Evolutionary conservation across 1,284 basidiomycete genomes (phyloP), one percentile per base, ranked within the genome.

Genomic region (Trametes sp.): DNA sequence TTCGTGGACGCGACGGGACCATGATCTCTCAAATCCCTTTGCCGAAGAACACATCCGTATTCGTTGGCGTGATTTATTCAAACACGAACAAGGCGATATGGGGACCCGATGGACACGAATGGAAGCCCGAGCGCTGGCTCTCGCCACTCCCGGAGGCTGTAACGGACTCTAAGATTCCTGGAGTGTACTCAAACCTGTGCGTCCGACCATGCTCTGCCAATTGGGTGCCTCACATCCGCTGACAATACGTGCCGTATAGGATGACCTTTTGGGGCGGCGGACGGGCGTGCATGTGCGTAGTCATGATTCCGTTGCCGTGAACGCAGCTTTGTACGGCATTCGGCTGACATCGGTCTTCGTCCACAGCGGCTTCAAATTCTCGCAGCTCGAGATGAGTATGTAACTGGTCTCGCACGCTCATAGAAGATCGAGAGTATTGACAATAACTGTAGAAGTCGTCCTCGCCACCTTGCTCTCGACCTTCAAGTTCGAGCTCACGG

Each of bases 41-140:
- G 2, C 57, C 61, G 4, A 70, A 67, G 49, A 50, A 52, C 24
- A 66, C 64, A 1, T 29, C 46, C 3, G 54, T 71, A 11, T 38
- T 65, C 53, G 62, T 66, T 19, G 64, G 59, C 1, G 60, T 70
- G 21, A 28, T 35, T 0, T 35, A 49, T 4, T 44, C 57, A 2
- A 70, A 70, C 51, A 49, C 44, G 24, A 63, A 62, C 61, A 62
- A 51, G 24, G 53, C 57, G 8, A 48, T 70, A 35, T 70, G 69
- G 69, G 69, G 67, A 8, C 64, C 59, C n/a, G 69, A 68, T 42
- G 62, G 65, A 4, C 48, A 60, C 35, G 69, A 70, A 44, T 70
- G 69, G 69, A 67, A 64, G 46, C 69, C 67, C 14, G 65, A 70
- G 49, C 65, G 69, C 2, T 70, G 69, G 65, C 57, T 70, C 5